phyloP scores from a whole-genome alignment of 2,329 filamentous ascomycete species.

The Fusarium floridanum region DNA sequence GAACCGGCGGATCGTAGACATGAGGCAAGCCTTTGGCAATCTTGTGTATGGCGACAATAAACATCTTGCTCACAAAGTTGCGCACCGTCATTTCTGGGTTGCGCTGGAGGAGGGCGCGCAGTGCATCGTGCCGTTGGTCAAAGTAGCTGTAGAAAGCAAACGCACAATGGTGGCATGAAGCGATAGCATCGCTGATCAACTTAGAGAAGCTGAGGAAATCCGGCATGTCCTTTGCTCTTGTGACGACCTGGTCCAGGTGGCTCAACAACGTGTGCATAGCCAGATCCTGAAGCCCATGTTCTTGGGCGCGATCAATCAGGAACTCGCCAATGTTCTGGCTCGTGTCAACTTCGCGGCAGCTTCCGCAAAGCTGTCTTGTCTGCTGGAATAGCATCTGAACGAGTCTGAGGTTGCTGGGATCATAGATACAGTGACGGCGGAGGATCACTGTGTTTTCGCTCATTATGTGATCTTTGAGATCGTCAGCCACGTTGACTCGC shows the following conservation, averaged over 20 bases:
- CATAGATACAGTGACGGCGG: constrained; percentile 83
- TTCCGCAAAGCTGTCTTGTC: constrained; percentile 61
- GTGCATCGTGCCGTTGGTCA: constrained; percentile 62
- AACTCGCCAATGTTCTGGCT: constrained; percentile 20
- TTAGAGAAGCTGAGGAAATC: constrained; percentile 70
- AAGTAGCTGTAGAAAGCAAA: constrained; percentile 74
- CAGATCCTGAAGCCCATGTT: constrained; percentile 56
- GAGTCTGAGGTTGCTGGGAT: constrained; percentile 77
- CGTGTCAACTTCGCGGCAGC: neutral
- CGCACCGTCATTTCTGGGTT: constrained; percentile 71
- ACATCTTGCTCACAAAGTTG: constrained; percentile 61
- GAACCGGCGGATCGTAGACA: constrained; percentile 56
- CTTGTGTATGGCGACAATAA: constrained; percentile 65
- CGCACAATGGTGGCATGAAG: constrained; percentile 65
- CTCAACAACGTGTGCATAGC: constrained; percentile 69
- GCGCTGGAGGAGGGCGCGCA: constrained; percentile 75
- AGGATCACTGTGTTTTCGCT: constrained; percentile 80
- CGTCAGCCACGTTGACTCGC: constrained; percentile 59
- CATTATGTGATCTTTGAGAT: constrained; percentile 71
- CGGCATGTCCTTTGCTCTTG: constrained; percentile 76
- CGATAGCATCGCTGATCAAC: constrained; percentile 62
- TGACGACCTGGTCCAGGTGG: constrained; percentile 82
- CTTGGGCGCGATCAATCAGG: constrained; percentile 5
- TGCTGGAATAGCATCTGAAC: constrained; percentile 72
- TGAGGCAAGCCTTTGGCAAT: constrained; percentile 64